A percentile compares a stretch with the other conserved stretches of the same genome.
Evolutionary conservation across 495 filamentous ascomycete species (phyloP).

Genomic region (Podospora anserina): DNA sequence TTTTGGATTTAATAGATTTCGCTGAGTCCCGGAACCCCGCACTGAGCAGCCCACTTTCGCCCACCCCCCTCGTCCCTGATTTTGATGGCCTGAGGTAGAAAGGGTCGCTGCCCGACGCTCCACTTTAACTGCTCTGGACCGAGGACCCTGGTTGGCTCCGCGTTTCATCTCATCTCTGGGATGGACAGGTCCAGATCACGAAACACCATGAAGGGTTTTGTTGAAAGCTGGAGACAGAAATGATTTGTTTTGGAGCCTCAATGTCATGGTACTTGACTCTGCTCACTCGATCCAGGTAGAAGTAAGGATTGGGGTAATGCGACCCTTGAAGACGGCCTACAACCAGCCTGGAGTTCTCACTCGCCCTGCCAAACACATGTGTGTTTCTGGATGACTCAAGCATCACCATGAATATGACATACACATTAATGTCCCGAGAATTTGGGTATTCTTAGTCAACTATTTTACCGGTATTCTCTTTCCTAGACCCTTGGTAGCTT

Average conservation of each 20-base stretch:
- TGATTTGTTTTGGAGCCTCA: too few species aligned
- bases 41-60: not conserved
- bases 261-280: too few species aligned
- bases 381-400: not conserved
- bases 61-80: not conserved
- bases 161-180: not conserved
- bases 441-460: not conserved
- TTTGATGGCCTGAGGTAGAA: not conserved
- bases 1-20: slow-evolving; percentile 18
- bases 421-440: not conserved
- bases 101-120: not conserved
- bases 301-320: too few species aligned
- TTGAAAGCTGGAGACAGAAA: too few species aligned
- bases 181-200: not conserved
- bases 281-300: too few species aligned
- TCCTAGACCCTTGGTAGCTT: not conserved
- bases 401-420: not conserved
- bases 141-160: not conserved
- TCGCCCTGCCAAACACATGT: not conserved
- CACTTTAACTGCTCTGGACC: not conserved
- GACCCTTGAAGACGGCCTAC: too few species aligned
- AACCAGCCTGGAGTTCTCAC: too few species aligned
- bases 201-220: not conserved
- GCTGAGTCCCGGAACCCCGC: not conserved
- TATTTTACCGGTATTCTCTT: not conserved